A percentile compares a stretch with the other conserved stretches of the same genome.
Conservation (phyloP, 2,329 filamentous ascomycete genomes). For the Dothidotthia symphoricarpi region DNA sequence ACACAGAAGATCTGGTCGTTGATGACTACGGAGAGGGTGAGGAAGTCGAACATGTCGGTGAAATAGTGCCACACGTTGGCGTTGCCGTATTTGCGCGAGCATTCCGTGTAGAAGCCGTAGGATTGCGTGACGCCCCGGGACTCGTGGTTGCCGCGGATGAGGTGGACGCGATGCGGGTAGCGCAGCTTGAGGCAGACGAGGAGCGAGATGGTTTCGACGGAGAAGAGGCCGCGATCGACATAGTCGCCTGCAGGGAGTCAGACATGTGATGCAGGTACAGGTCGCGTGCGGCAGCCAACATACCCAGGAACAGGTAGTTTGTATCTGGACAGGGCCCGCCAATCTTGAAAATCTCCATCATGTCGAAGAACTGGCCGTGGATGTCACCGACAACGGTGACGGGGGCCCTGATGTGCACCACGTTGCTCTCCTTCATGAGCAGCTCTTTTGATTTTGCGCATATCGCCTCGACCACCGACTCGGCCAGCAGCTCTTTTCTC, state of each 20-base stretch:
- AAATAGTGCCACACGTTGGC: constrained; percentile 99
- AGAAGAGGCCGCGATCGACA: constrained; percentile 97
- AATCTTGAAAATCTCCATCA: constrained; percentile 99
- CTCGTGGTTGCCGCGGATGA: constrained; percentile 98
- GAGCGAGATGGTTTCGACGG: constrained; percentile 96
- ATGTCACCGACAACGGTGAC: constrained; percentile 98
- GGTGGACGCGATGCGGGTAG: constrained; percentile 91
- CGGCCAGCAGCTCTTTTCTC: constrained; percentile 93
- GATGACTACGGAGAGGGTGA: constrained; percentile 95
- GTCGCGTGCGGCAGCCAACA: constrained; percentile 27
- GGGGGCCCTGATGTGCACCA: constrained; percentile 92
- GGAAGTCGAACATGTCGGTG: constrained; percentile 99
- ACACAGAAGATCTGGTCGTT: constrained; percentile 99
- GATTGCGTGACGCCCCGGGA: constrained; percentile 96
- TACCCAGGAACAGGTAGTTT: constrained; percentile 96
- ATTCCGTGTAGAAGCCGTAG: constrained; percentile 99
- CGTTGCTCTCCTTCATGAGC: constrained; percentile 99
- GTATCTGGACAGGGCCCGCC: constrained; percentile 96
- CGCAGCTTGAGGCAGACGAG: constrained; percentile 95
- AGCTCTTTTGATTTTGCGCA: constrained; percentile 99
- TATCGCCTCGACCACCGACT: constrained; percentile 98
- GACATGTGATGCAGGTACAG: constrained; percentile 5
- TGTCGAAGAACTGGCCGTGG: constrained; percentile 97
- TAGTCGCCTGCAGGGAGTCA: constrained; percentile 71
- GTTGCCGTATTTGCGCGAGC: constrained; percentile 95